Evolutionary conservation across 2,329 filamentous ascomycete genomes (phyloP).

Genomic region (Hypoxylon sp.): DNA sequence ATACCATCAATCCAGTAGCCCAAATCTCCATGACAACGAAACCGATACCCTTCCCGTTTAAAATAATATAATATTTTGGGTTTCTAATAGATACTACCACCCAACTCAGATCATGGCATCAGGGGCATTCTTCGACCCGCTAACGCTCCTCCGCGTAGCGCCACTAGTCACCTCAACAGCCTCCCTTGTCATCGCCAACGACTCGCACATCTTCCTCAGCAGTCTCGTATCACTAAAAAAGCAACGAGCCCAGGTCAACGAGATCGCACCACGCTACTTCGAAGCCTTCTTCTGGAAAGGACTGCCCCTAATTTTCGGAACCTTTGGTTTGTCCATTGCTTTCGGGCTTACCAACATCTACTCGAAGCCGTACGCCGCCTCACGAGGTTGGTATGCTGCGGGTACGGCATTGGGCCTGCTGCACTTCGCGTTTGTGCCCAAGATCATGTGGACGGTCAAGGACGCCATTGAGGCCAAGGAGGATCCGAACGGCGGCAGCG

Average conservation of each 20-base stretch:
- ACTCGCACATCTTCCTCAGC: slow-evolving; percentile 62
- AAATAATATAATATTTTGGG: not conserved
- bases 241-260: slow-evolving; percentile 53
- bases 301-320: slow-evolving; percentile 50
- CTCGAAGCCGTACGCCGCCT: slow-evolving; percentile 37
- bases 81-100: not conserved
- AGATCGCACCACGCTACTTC: slow-evolving; percentile 62
- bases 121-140: slow-evolving; percentile 57
- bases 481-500: slow-evolving; percentile 45
- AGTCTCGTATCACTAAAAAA: slow-evolving; percentile 53
- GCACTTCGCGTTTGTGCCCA: slow-evolving; percentile 55
- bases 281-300: slow-evolving; percentile 57
- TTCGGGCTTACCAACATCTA: slow-evolving; percentile 51
- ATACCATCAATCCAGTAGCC: not conserved
- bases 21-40: not conserved
- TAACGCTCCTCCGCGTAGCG: slow-evolving; percentile 59
- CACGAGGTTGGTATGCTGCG: slow-evolving; percentile 52
- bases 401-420: slow-evolving; percentile 51
- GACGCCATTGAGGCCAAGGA: slow-evolving; percentile 49
- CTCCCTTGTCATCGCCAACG: slow-evolving; percentile 62
- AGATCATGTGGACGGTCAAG: slow-evolving; percentile 51
- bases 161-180: slow-evolving; percentile 65
- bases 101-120: slow-evolving; percentile 56
- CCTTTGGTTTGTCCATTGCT: slow-evolving; percentile 50
- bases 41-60: not conserved